Evolutionary conservation across 805 yeast species (phyloP).

Genomic region (Candida loeiensis): DNA sequence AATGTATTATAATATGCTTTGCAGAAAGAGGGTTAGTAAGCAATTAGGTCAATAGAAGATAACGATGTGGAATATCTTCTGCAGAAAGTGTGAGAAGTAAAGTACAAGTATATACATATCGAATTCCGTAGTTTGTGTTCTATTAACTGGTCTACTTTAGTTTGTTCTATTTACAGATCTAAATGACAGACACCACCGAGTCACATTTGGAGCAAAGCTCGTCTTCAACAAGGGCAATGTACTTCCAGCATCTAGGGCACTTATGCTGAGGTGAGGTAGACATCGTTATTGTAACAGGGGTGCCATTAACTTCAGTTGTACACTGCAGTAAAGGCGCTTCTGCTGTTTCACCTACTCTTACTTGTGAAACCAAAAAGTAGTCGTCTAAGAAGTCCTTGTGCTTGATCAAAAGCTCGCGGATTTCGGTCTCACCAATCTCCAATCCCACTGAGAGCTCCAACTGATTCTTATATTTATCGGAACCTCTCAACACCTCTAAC

Average conservation of each 20-base stretch:
- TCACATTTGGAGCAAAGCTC: constrained; percentile 67
- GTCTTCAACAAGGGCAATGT: constrained; percentile 48
- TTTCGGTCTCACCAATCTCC: constrained; percentile 20
- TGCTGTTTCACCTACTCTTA: constrained; percentile 29
- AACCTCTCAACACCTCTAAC: constrained; percentile 54
- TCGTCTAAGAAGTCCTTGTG: constrained; percentile 30
- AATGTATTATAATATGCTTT: constrained; percentile 1
- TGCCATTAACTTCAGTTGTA: constrained; percentile 15
- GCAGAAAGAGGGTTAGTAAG: no score
- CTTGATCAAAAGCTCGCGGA: constrained; percentile 12
- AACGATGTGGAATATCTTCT: no score
- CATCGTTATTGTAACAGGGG: constrained; percentile 32
- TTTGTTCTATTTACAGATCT: constrained; percentile 16
- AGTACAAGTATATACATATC: no score
- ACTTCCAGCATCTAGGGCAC: constrained; percentile 96
- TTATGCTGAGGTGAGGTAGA: constrained; percentile 49
- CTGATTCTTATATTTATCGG: constrained; percentile 53
- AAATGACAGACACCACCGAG: constrained; percentile 30
- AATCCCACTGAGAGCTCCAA: constrained; percentile 51
- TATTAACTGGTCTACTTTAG: no score
- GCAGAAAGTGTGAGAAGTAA: no score
- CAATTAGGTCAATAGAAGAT: no score
- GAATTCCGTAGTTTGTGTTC: no score
- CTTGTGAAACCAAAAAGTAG: constrained; percentile 65
- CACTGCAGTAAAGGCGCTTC: not conserved